phyloP scores from a whole-genome alignment of 495 filamentous ascomycete genomes.

The Podospora conica region DNA sequence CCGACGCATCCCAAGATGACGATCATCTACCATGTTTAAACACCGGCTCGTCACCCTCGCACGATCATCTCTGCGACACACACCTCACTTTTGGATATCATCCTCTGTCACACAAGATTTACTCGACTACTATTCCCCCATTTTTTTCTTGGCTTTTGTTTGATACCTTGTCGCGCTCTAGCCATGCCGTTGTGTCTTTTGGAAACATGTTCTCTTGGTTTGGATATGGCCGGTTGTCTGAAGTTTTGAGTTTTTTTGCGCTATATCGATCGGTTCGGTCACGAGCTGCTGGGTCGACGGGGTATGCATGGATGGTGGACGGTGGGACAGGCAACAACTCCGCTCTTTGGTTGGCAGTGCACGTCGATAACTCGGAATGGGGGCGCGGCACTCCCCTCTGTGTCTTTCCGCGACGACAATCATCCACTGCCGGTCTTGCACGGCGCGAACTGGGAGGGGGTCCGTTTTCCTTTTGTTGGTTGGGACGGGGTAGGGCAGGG shows the following conservation, averaged over 20 bases:
- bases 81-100: not conserved
- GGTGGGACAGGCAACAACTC: too few species aligned
- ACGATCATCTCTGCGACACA: not conserved
- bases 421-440: not conserved
- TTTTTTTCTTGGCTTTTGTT: conserved; percentile 18
- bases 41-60: not conserved
- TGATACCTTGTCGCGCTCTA: conserved; percentile 33
- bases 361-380: not conserved
- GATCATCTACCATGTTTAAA: not conserved
- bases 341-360: too few species aligned
- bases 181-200: conserved; percentile 1
- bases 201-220: not conserved
- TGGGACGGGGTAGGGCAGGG: not conserved
- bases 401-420: not conserved
- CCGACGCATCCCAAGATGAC: not conserved
- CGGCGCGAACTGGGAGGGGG: not conserved
- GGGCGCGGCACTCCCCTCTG: not conserved
- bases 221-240: not conserved
- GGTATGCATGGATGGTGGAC: not conserved
- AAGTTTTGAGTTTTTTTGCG: not conserved
- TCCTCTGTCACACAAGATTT: not conserved
- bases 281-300: not conserved
- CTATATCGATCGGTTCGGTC: not conserved
- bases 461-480: not conserved
- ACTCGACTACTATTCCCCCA: not conserved